Conservation (phyloP, 108 stramenopile species). For the Pseudonitzschia multistriata region DNA sequence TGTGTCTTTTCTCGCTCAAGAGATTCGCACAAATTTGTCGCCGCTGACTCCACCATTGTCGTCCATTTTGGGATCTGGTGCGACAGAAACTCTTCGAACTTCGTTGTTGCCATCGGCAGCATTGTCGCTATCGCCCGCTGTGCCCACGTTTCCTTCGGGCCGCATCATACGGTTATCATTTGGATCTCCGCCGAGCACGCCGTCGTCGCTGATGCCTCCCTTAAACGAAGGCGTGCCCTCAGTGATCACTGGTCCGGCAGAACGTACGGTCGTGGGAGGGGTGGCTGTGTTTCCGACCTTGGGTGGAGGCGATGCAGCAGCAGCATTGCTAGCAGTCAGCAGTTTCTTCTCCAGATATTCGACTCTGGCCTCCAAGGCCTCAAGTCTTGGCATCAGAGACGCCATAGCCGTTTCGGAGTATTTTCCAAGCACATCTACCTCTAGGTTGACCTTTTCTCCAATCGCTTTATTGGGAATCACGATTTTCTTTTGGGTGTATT, state of each 20-base stretch:
- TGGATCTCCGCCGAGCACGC: background rate
- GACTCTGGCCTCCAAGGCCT: slow-evolving; percentile 77
- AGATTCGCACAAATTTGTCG: slow-evolving; percentile 6
- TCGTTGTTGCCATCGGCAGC: background rate
- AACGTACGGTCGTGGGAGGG: background rate
- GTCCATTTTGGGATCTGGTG: slow-evolving; percentile 8
- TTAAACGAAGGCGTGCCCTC: background rate
- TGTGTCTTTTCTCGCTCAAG: background rate
- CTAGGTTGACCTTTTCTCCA: slow-evolving; percentile 86
- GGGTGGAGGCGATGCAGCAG: background rate
- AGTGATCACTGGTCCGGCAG: background rate
- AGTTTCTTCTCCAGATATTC: slow-evolving; percentile 57
- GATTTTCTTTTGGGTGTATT: slow-evolving; percentile 96
- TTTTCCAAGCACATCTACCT: slow-evolving; percentile 97
- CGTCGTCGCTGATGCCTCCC: background rate
- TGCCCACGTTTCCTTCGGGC: background rate
- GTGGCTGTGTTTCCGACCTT: background rate
- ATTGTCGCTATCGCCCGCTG: background rate
- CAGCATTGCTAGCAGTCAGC: background rate
- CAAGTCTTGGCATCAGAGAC: slow-evolving; percentile 73
- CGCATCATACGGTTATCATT: slow-evolving; percentile 3
- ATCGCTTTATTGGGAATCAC: slow-evolving; percentile 74
- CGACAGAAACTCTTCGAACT: background rate
- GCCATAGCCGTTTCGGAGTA: slow-evolving; percentile 82
- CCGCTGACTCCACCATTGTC: slow-evolving; percentile 3